A percentile compares a stretch with the other conserved stretches of the same genome.
Conservation (phyloP, 331 rosid genomes). For the Acacia pycnantha region DNA sequence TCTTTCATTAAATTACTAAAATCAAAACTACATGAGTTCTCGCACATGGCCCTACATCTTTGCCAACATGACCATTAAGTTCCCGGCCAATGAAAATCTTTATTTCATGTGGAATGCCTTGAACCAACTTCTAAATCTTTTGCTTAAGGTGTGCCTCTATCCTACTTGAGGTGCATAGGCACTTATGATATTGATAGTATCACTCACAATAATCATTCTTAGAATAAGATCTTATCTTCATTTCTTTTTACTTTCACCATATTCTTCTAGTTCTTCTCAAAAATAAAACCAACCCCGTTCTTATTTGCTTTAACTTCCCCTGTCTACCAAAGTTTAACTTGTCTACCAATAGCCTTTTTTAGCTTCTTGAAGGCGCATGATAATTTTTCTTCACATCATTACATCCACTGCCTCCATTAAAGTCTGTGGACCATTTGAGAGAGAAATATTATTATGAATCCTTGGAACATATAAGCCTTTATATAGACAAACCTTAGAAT, state of each 20-base stretch:
- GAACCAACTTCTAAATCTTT: not conserved
- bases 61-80: too few species aligned
- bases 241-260: too few species aligned
- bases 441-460: too few species aligned
- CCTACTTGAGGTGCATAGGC: not conserved
- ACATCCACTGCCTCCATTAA: not conserved
- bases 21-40: too few species aligned
- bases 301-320: not conserved
- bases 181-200: not conserved
- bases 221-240: not conserved
- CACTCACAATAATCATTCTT: not conserved
- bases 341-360: not conserved
- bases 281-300: not conserved
- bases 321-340: not conserved
- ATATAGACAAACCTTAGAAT: too few species aligned
- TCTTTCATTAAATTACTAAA: too few species aligned
- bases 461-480: too few species aligned
- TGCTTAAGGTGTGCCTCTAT: not conserved
- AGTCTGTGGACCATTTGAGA: too few species aligned
- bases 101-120: not conserved
- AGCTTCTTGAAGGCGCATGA: not conserved
- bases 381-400: not conserved
- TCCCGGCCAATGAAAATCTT: not conserved
- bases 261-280: not conserved
- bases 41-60: too few species aligned